Percentiles rank a stretch among this genome's conserved stretches.
These are phyloP conservation scores for Neurospora sp. DNA, from an alignment of 495 filamentous ascomycete genomes.

Conservation along the genomic window DNA sequence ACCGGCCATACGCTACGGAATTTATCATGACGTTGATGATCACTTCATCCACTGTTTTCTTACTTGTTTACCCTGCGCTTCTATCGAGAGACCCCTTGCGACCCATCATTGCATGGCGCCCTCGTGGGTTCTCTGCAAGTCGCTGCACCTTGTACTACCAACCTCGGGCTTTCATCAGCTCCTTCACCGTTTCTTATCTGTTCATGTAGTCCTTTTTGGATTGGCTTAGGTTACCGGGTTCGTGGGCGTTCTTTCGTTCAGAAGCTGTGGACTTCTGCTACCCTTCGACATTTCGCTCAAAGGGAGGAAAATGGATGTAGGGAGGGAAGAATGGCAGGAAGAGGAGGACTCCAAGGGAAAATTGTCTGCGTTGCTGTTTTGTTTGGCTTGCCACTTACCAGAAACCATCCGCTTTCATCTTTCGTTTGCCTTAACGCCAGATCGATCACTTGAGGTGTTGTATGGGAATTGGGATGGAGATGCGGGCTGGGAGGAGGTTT, in stretches of 20 bases:
- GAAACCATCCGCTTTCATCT: not conserved
- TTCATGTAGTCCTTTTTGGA: not conserved
- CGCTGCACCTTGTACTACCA: not conserved
- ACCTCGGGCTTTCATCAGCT: not conserved
- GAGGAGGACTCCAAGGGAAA: not conserved
- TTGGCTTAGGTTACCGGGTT: not conserved
- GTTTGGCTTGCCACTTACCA: not conserved
- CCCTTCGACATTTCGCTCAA: not conserved
- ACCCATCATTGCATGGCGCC: not conserved
- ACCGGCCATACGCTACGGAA: slow-evolving; percentile 20
- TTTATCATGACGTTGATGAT: slow-evolving; percentile 24
- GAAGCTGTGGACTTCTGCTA: not conserved
- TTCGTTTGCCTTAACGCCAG: not conserved
- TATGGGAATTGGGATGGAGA: not conserved
- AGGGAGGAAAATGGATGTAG: not conserved
- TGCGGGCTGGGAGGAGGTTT: not conserved
- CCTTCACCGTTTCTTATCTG: not conserved
- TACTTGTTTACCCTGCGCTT: not conserved
- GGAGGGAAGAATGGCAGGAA: not conserved
- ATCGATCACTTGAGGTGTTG: not conserved
- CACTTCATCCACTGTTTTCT: not conserved
- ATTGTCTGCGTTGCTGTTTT: not conserved
- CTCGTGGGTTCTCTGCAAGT: not conserved
- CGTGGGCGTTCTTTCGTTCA: not conserved
- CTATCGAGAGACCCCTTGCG: not conserved